phyloP scores from a whole-genome alignment of 108 stramenopile genomes.

The Parietichytrium sp. region DNA sequence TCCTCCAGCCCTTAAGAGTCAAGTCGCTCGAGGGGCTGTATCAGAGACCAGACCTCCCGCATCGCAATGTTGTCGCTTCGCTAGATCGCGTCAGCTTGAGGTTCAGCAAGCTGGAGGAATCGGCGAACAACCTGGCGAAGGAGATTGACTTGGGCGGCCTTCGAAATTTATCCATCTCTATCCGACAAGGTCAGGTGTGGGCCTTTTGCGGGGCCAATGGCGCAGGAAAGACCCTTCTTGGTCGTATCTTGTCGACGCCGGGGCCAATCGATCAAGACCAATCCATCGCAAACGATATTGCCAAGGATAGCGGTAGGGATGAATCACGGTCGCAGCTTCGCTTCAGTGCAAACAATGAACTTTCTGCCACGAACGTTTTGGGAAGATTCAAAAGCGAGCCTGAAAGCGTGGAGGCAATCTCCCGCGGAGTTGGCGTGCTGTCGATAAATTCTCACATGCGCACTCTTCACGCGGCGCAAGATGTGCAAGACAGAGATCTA shows the following conservation, averaged over 20 bases:
- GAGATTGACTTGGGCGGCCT: not conserved
- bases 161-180: not conserved
- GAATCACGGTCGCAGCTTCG: not conserved
- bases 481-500: too few relatives aligned
- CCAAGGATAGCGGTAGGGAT: not conserved
- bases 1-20: too few relatives aligned
- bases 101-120: too few relatives aligned
- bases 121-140: too few relatives aligned
- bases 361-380: not conserved
- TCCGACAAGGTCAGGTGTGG: not conserved
- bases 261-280: not conserved
- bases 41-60: too few relatives aligned
- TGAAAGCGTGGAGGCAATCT: not conserved
- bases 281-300: too few relatives aligned
- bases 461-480: not conserved
- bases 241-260: conserved; percentile 7
- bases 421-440: not conserved
- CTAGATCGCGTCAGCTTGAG: too few relatives aligned
- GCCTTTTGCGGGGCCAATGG: conserved; percentile 17
- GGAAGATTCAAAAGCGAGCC: not conserved
- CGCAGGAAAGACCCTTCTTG: conserved; percentile 6
- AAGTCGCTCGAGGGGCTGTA: too few relatives aligned
- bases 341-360: conserved; percentile 3
- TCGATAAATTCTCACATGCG: conserved; percentile 28
- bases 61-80: too few relatives aligned